A percentile compares a stretch with the other conserved stretches of the same genome.
phyloP scores from a whole-genome alignment of 768 basidiomycete genomes.

The Mrakia gelida region DNA sequence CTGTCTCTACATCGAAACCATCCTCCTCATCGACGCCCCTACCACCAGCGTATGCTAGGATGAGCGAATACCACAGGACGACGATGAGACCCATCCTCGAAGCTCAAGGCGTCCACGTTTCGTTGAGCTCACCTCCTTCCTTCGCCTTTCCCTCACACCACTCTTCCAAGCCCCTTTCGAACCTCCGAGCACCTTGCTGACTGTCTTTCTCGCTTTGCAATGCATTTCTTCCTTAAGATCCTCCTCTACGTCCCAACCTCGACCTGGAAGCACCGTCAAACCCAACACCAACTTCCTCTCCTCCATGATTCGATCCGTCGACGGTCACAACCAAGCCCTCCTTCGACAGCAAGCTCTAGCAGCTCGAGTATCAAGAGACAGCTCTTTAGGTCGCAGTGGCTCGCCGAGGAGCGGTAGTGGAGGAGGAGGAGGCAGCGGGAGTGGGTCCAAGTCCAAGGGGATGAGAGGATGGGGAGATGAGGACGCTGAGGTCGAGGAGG shows the following conservation, averaged over 20 bases:
- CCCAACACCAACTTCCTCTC: constrained; percentile 54
- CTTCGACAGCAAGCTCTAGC: constrained; percentile 41
- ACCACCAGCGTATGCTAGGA: neutral
- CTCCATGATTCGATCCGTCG: constrained; percentile 80
- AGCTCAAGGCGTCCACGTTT: neutral
- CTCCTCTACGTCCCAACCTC: constrained; percentile 49
- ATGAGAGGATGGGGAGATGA: constrained; percentile 44
- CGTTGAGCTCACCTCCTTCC: constrained; percentile 31
- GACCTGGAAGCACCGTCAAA: constrained; percentile 40
- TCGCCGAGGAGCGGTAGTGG: neutral
- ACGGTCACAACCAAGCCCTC: constrained; percentile 89
- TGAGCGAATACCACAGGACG: neutral
- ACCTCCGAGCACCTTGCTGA: neutral
- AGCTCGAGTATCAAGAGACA: constrained; percentile 18
- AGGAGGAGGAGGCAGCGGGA: neutral
- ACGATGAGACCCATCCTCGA: neutral
- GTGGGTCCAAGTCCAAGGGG: constrained; percentile 39
- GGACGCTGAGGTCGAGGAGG: constrained; percentile 7
- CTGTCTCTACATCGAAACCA: neutral
- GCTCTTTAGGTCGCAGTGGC: neutral
- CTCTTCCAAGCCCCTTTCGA: no score
- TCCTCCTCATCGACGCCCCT: neutral
- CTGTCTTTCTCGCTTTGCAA: neutral
- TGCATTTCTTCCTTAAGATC: constrained; percentile 46
- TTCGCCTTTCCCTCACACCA: constrained; percentile 29